Evolutionary conservation across 352 stramenopile species (phyloP).

Genomic region (Pythium phragmitis): DNA sequence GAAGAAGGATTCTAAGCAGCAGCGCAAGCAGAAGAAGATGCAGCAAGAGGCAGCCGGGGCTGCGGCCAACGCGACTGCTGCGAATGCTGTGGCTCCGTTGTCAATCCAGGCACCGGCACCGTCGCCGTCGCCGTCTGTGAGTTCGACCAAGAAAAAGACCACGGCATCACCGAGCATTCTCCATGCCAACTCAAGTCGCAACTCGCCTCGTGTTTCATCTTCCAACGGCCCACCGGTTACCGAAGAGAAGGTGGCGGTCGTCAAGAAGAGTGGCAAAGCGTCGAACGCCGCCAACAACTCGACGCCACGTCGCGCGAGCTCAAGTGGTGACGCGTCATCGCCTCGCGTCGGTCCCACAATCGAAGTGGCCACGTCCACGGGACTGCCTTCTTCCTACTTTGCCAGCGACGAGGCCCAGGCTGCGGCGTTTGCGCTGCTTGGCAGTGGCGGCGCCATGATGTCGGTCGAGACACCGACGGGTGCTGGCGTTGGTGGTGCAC

Average conservation of each 20-base stretch:
- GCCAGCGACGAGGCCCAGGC: slow-evolving; percentile 26
- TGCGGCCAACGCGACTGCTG: slow-evolving; percentile 10
- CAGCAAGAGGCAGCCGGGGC: slow-evolving; percentile 35
- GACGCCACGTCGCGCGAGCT: slow-evolving; percentile 11
- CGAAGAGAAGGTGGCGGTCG: slow-evolving; percentile 17
- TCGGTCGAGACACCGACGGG: slow-evolving; percentile 25
- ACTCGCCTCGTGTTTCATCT: slow-evolving; percentile 22
- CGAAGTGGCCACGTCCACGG: slow-evolving; percentile 8
- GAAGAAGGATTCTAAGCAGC: slow-evolving; percentile 75
- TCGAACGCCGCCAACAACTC: slow-evolving; percentile 8
- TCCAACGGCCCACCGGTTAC: not conserved
- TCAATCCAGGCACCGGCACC: slow-evolving; percentile 16
- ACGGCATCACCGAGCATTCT: slow-evolving; percentile 9
- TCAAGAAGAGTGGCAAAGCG: slow-evolving; percentile 23
- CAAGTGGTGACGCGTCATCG: slow-evolving; percentile 20
- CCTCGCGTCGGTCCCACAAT: slow-evolving; percentile 29
- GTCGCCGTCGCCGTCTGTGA: slow-evolving; percentile 10
- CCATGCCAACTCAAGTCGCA: slow-evolving; percentile 13
- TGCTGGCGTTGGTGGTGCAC: slow-evolving; percentile 24
- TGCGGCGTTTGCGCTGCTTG: slow-evolving; percentile 23
- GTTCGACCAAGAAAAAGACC: slow-evolving; percentile 27
- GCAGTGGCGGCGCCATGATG: not conserved
- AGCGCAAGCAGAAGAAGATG: slow-evolving; percentile 67
- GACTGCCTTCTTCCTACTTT: slow-evolving; percentile 15
- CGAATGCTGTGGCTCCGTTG: not conserved